A percentile compares a stretch with the other conserved stretches of the same genome.
Conservation (phyloP, 2,329 filamentous ascomycete species). For the Sclerotinia trifoliorum region DNA sequence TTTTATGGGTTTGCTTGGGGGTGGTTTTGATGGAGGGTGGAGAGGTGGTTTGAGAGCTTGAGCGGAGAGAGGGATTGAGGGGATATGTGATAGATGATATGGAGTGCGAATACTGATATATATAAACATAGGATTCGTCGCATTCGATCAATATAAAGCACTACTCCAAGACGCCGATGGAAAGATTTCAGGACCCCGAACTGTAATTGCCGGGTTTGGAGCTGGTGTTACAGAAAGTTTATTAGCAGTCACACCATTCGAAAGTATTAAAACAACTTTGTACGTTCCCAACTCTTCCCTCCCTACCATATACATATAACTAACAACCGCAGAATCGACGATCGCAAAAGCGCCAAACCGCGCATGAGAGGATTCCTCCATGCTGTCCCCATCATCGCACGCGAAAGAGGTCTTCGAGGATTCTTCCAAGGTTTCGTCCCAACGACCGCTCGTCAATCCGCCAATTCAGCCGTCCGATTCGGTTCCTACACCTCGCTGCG, state of each 20-base stretch:
- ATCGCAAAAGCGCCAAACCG: conserved; percentile 81
- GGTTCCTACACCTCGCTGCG: conserved; percentile 86
- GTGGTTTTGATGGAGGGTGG: background rate
- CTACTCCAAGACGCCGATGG: conserved; percentile 80
- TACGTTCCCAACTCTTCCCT: conserved; percentile 39
- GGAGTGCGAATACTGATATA: background rate
- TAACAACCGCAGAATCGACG: conserved; percentile 69
- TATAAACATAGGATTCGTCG: conserved; percentile 69
- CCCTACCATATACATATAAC: background rate
- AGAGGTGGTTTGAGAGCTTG: no score
- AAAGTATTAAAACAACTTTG: conserved; percentile 97
- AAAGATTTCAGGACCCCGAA: conserved; percentile 84
- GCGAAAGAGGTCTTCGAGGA: conserved; percentile 82
- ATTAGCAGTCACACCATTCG: conserved; percentile 91
- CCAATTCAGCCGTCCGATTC: conserved; percentile 91
- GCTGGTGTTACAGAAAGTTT: conserved; percentile 93
- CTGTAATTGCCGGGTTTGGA: conserved; percentile 89
- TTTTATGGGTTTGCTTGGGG: background rate
- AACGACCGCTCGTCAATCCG: conserved; percentile 89
- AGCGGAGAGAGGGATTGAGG: background rate
- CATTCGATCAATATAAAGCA: conserved; percentile 91
- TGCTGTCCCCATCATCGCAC: conserved; percentile 80
- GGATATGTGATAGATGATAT: background rate
- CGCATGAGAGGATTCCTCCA: conserved; percentile 90
- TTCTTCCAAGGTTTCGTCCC: conserved; percentile 98